A percentile compares a stretch with the other conserved stretches of the same genome.
These are phyloP conservation scores for Neurospora sp. DNA, from an alignment of 495 filamentous ascomycete genomes.

Conservation along the genomic window DNA sequence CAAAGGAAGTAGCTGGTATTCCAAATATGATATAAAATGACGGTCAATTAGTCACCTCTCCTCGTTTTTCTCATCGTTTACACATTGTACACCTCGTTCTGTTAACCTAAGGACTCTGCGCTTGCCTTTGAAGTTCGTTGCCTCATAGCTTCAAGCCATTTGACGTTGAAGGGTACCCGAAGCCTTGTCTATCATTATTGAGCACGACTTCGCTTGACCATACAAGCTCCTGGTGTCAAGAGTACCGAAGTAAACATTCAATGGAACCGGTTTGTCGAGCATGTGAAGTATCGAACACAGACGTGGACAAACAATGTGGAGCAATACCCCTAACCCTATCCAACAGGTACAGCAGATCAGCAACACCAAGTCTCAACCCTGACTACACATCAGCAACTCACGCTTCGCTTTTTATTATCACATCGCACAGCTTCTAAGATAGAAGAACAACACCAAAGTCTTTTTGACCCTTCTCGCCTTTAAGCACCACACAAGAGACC, in stretches of 20 bases:
- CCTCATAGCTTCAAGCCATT: background rate
- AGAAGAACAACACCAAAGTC: too few species aligned
- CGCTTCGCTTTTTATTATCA: background rate
- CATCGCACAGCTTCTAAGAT: too few species aligned
- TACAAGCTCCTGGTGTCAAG: background rate
- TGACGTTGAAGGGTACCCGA: background rate
- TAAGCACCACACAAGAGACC: too few species aligned
- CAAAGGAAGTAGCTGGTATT: background rate
- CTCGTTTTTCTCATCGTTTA: background rate
- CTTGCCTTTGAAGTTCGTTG: background rate
- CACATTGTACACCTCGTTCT: background rate
- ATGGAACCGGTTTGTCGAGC: background rate
- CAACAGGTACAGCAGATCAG: background rate
- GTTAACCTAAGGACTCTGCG: background rate
- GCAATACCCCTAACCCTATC: background rate
- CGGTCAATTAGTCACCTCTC: background rate
- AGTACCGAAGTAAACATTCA: background rate
- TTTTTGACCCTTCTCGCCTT: too few species aligned
- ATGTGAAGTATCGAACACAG: background rate
- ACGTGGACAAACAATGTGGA: background rate
- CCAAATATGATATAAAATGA: background rate
- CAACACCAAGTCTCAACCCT: background rate
- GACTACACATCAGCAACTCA: background rate
- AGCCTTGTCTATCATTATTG: too few species aligned
- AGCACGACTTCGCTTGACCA: background rate